Evolutionary conservation across 2,329 filamentous ascomycete species (phyloP).

Genomic region (Teratosphaeriaceae sp.): DNA sequence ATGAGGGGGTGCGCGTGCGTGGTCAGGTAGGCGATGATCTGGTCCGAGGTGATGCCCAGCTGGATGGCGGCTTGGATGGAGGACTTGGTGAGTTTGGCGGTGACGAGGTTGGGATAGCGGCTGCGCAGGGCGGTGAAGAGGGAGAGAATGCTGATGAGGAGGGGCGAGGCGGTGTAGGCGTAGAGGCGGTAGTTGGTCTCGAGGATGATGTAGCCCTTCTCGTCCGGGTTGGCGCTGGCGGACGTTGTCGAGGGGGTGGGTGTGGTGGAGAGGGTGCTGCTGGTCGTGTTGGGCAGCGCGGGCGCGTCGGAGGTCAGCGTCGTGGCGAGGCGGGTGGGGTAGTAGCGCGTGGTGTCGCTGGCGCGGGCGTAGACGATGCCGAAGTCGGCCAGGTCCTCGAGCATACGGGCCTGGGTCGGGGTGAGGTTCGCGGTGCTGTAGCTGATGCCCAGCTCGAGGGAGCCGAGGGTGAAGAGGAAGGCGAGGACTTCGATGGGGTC

Average conservation of each 20-base stretch:
- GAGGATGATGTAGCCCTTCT: slow-evolving; percentile 82
- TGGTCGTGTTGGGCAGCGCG: slow-evolving; percentile 63
- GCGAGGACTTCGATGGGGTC: slow-evolving; percentile 90
- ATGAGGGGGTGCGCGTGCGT: slow-evolving; percentile 95
- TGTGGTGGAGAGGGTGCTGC: slow-evolving; percentile 56
- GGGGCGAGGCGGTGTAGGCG: slow-evolving; percentile 87
- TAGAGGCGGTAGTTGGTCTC: slow-evolving; percentile 98
- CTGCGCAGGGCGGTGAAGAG: slow-evolving; percentile 84
- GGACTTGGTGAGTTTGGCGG: slow-evolving; percentile 80
- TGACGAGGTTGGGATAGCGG: slow-evolving; percentile 90
- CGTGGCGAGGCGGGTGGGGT: slow-evolving; percentile 88
- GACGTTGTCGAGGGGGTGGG: slow-evolving; percentile 44
- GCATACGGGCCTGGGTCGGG: slow-evolving; percentile 74
- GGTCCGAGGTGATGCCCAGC: slow-evolving; percentile 87
- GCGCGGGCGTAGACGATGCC: slow-evolving; percentile 71
- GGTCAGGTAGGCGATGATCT: slow-evolving; percentile 89
- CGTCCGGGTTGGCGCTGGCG: slow-evolving; percentile 33
- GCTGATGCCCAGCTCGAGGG: slow-evolving; percentile 81
- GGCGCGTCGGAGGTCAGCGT: slow-evolving; percentile 77
- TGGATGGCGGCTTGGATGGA: slow-evolving; percentile 83
- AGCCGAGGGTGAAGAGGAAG: slow-evolving; percentile 93
- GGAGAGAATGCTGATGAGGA: slow-evolving; percentile 89
- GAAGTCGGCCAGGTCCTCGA: slow-evolving; percentile 86
- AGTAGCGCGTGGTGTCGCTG: slow-evolving; percentile 51
- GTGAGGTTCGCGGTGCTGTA: slow-evolving; percentile 85